Percentiles rank a stretch among this genome's conserved stretches.
phyloP scores from a whole-genome alignment of 495 filamentous ascomycete genomes.

The Pyrenula aspistea region DNA sequence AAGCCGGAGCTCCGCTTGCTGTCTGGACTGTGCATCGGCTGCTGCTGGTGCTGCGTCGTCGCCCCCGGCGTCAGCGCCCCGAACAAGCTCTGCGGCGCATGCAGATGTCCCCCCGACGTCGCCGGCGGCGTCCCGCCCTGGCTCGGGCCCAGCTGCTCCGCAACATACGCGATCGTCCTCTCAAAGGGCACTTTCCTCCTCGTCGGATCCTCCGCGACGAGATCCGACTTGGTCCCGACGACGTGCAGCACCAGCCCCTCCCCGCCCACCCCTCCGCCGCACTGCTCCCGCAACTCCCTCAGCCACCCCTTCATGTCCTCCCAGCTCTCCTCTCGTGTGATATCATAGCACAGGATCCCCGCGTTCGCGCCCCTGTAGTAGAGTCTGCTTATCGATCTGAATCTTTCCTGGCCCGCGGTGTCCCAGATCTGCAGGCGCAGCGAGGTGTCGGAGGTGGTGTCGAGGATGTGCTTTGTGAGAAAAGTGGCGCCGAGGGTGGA shows the following conservation, averaged over 20 bases:
- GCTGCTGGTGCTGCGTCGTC: conserved; percentile 4
- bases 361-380: conserved; percentile 96
- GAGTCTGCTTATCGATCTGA: conserved; percentile 80
- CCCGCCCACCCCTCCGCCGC: conserved; percentile 22
- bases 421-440: conserved; percentile 90
- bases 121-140: conserved; percentile 52
- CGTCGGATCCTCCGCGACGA: conserved; percentile 69
- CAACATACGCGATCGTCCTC: conserved; percentile 85
- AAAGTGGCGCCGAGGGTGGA: conserved; percentile 91
- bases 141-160: conserved; percentile 69
- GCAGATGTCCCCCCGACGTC: conserved; percentile 26
- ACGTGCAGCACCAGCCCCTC: conserved; percentile 85
- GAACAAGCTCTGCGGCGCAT: conserved; percentile 3
- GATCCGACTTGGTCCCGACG: conserved; percentile 88
- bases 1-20: conserved; percentile 74
- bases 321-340: conserved; percentile 78
- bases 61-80: conserved; percentile 13
- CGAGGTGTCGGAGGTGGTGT: conserved; percentile 65
- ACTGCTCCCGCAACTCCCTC: conserved; percentile 60
- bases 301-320: conserved; percentile 91
- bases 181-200: conserved; percentile 81
- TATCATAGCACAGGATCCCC: conserved; percentile 88
- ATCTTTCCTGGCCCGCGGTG: conserved; percentile 91
- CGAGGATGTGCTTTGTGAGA: conserved; percentile 82
- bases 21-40: conserved; percentile 44